Evolutionary conservation across 106 monocot species (phyloP).

Genomic region (Vanilla planifolia): DNA sequence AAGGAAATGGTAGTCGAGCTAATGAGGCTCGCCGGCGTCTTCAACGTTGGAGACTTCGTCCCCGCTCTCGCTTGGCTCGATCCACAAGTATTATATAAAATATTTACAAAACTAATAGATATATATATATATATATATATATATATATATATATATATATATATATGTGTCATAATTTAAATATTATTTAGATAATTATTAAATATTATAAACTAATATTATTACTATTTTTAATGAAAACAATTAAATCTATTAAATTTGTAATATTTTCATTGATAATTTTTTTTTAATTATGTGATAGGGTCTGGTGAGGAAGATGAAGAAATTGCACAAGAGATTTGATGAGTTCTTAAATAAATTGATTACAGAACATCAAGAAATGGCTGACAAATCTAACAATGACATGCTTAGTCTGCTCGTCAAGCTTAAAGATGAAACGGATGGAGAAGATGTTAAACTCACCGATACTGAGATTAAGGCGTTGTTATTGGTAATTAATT

Average conservation of each 20-base stretch:
- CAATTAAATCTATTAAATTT: too few species aligned
- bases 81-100: too few species aligned
- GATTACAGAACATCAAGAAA: slow-evolving; percentile 11
- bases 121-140: too few species aligned
- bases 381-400: background rate
- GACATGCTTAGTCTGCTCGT: slow-evolving; percentile 34
- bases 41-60: slow-evolving; percentile 21
- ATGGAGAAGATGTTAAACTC: slow-evolving; percentile 15
- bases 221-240: too few species aligned
- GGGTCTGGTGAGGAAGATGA: slow-evolving; percentile 32
- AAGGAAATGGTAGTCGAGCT: slow-evolving; percentile 38
- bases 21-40: slow-evolving; percentile 24
- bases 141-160: too few species aligned
- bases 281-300: too few species aligned
- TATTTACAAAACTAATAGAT: too few species aligned
- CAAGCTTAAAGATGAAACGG: slow-evolving; percentile 5
- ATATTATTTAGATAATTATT: too few species aligned
- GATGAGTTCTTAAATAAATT: slow-evolving; percentile 19
- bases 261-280: too few species aligned
- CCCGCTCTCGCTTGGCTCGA: slow-evolving; percentile 24
- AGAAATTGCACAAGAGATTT: slow-evolving; percentile 19
- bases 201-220: too few species aligned
- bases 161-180: too few species aligned
- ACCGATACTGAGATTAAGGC: slow-evolving; percentile 30
- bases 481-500: slow-evolving; percentile 4